Evolutionary conservation across 202 grass and related monocot species (phyloP).

Genomic region (Elaeis oleifera): DNA sequence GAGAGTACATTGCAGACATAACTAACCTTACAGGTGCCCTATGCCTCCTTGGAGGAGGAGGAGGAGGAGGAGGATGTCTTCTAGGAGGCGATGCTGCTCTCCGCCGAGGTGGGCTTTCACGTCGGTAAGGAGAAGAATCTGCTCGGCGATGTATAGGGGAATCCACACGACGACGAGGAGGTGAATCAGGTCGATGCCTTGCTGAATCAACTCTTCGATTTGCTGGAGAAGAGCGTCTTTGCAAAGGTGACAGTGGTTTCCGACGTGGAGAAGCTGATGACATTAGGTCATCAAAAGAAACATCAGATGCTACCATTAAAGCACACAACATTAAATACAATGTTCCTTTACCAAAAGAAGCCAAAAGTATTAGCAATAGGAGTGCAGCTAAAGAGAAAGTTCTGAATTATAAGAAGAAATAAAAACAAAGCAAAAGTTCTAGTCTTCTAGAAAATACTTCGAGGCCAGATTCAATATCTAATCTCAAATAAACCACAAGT

Average conservation of each 20-base stretch:
- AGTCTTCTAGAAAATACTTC: background rate
- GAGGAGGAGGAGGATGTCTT: slow-evolving; percentile 69
- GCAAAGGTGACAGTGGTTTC: slow-evolving; percentile 48
- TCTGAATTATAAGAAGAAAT: no score
- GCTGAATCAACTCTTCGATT: slow-evolving; percentile 30
- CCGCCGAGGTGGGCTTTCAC: slow-evolving; percentile 47
- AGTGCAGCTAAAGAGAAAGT: no score
- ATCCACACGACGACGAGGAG: slow-evolving; percentile 46
- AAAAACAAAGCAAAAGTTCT: background rate
- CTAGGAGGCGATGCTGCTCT: slow-evolving; percentile 65
- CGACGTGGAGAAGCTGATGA: slow-evolving; percentile 60
- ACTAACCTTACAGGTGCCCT: slow-evolving; percentile 62
- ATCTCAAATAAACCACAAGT: background rate
- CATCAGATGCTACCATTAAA: no score
- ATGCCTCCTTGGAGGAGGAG: slow-evolving; percentile 40
- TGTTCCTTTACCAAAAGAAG: no score
- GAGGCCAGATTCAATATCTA: slow-evolving; percentile 5
- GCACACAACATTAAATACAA: no score
- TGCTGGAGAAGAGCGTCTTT: slow-evolving; percentile 50
- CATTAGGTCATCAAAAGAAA: slow-evolving; percentile 8
- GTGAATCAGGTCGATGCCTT: slow-evolving; percentile 32
- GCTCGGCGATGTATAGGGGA: slow-evolving; percentile 38
- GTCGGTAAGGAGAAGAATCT: slow-evolving; percentile 47
- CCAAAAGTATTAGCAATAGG: no score
- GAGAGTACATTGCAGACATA: slow-evolving; percentile 1